Evolutionary conservation across 106 monocot species (phyloP).

Genomic region (Narthecium ossifragum): DNA sequence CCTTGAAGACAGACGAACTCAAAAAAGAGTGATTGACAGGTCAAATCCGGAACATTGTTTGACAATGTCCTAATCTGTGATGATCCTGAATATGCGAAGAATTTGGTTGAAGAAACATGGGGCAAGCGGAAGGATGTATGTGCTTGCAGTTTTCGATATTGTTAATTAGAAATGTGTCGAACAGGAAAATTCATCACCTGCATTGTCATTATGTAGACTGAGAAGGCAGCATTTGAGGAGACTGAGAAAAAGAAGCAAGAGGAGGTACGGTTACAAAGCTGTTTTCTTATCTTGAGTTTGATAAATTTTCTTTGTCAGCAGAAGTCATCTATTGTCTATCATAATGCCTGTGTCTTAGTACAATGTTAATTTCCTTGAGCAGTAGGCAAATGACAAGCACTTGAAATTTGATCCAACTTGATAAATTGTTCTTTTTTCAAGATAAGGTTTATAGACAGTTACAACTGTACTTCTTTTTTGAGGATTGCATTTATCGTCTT

Average conservation of each 20-base stretch:
- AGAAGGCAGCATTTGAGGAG: slow-evolving; percentile 12
- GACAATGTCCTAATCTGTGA: slow-evolving; percentile 76
- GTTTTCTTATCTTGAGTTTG: not conserved
- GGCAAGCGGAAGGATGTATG: slow-evolving; percentile 52
- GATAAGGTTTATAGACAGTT: no score
- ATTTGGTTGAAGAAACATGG: slow-evolving; percentile 75
- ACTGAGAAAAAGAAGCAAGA: slow-evolving; percentile 9
- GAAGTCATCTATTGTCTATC: no score
- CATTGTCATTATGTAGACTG: slow-evolving; percentile 30
- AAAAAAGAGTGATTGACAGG: slow-evolving; percentile 21
- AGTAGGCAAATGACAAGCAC: no score
- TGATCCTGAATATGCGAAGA: slow-evolving; percentile 84
- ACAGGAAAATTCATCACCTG: not conserved
- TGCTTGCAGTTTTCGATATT: not conserved
- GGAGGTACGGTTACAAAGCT: slow-evolving; percentile 1
- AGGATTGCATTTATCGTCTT: no score
- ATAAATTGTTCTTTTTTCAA: no score
- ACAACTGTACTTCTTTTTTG: no score
- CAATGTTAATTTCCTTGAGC: no score
- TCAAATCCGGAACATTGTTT: slow-evolving; percentile 72
- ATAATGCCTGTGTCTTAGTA: no score
- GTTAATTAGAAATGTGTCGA: not conserved
- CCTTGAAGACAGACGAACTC: not conserved
- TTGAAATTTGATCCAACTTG: no score
- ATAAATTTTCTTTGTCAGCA: not conserved